phyloP scores from a whole-genome alignment of 805 yeast genomes.

The Lachancea dasiensis region DNA sequence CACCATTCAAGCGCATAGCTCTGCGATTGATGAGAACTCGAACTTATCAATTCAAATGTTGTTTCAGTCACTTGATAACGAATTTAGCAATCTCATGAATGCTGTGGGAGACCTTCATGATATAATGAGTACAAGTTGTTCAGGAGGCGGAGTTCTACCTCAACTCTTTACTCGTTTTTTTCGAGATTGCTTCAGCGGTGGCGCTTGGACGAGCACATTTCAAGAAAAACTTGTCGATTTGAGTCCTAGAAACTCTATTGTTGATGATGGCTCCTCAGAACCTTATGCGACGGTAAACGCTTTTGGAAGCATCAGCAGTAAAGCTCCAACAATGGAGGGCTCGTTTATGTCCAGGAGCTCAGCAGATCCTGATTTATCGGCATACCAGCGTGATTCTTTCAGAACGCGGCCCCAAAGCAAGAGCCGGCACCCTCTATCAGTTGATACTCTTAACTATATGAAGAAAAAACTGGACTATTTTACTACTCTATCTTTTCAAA shows the following conservation, averaged over 20 bases:
- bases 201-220: constrained; percentile 70
- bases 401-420: constrained; percentile 3
- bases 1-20: constrained; percentile 8
- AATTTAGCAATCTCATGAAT: constrained; percentile 28
- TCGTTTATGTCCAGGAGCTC: constrained; percentile 3
- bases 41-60: constrained; percentile 13
- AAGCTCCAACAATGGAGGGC: constrained; percentile 8
- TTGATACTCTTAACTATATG: constrained; percentile 23
- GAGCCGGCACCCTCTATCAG: constrained; percentile 22
- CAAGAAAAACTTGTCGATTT: constrained; percentile 1
- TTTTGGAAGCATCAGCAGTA: constrained; percentile 10
- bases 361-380: constrained; percentile 1
- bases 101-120: constrained; percentile 27
- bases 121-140: constrained; percentile 21
- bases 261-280: constrained; percentile 1
- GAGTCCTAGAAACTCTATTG: constrained; percentile 1
- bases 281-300: neutral
- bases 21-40: constrained; percentile 10
- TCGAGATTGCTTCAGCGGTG: constrained; percentile 62
- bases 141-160: constrained; percentile 39
- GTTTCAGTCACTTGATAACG: constrained; percentile 21
- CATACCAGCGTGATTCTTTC: neutral
- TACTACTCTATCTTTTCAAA: constrained; percentile 11
- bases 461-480: constrained; percentile 15
- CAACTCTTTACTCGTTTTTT: constrained; percentile 66